phyloP scores from a whole-genome alignment of 345 rosid species.

The Citrus glauca region DNA sequence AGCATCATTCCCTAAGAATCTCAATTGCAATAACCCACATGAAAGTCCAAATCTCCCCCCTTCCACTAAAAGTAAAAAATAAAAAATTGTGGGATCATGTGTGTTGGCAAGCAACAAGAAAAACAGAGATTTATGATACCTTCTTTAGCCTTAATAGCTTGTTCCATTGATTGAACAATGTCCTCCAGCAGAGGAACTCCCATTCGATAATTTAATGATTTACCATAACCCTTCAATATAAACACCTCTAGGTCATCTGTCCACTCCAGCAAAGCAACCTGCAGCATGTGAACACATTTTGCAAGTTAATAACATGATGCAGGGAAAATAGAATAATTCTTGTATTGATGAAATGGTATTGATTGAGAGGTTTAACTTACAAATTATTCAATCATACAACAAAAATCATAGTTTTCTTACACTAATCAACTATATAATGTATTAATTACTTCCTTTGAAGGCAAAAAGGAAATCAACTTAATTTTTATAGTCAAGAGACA shows the following conservation, averaged over 20 bases:
- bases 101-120: not conserved
- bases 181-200: conserved; percentile 88
- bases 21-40: not conserved
- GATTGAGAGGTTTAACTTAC: not conserved
- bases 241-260: conserved; percentile 82
- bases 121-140: conserved; percentile 37
- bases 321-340: not conserved
- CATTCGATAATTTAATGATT: conserved; percentile 80
- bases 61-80: not conserved
- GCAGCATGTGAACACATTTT: conserved; percentile 7
- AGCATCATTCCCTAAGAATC: not conserved
- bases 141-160: conserved; percentile 74
- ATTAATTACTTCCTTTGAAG: not conserved
- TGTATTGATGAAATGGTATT: not conserved
- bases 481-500: not conserved
- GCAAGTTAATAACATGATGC: conserved; percentile 18
- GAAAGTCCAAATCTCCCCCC: not conserved
- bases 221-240: conserved; percentile 81
- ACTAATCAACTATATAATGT: not conserved
- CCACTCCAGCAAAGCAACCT: conserved; percentile 97
- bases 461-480: not conserved
- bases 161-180: conserved; percentile 80
- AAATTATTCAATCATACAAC: not conserved
- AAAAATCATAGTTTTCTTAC: not conserved
- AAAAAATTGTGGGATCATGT: not conserved